Evolutionary conservation across 495 filamentous ascomycete species (phyloP).

Genomic region (Hypoxylon intermedium): DNA sequence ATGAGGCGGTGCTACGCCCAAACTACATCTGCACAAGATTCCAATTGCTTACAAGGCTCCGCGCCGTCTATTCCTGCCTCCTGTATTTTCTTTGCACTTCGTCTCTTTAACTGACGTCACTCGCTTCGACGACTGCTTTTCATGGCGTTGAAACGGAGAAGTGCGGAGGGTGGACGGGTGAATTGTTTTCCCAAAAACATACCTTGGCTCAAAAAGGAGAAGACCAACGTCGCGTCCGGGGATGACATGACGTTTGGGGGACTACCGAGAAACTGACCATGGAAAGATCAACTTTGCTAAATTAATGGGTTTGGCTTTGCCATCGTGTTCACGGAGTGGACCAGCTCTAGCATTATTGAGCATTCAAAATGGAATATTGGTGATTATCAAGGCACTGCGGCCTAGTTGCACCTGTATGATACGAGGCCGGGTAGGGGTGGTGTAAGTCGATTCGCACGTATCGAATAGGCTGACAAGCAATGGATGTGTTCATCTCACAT

Average conservation of each 20-base stretch:
- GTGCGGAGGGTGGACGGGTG: constrained; percentile 18
- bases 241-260: constrained; percentile 23
- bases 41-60: neutral
- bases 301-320: neutral
- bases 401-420: constrained; percentile 16
- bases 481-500: too few species aligned
- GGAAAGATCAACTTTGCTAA: constrained; percentile 2
- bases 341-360: neutral
- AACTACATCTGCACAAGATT: neutral
- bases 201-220: constrained; percentile 12
- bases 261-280: neutral
- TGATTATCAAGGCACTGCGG: neutral
- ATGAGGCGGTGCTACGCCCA: neutral
- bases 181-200: constrained; percentile 22
- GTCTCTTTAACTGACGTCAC: constrained; percentile 33
- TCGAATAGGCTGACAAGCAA: constrained; percentile 6
- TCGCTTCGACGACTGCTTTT: constrained; percentile 30
- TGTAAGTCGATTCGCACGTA: neutral
- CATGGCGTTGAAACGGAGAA: constrained; percentile 23
- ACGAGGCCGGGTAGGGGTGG: constrained; percentile 8
- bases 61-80: constrained; percentile 12
- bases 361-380: neutral
- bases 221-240: constrained; percentile 24
- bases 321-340: neutral
- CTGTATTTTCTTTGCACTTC: constrained; percentile 24